Evolutionary conservation across 2,329 filamentous ascomycete genomes (phyloP), one percentile per base, ranked within the genome.

Genomic region (Chaetomiaceae sp.): DNA sequence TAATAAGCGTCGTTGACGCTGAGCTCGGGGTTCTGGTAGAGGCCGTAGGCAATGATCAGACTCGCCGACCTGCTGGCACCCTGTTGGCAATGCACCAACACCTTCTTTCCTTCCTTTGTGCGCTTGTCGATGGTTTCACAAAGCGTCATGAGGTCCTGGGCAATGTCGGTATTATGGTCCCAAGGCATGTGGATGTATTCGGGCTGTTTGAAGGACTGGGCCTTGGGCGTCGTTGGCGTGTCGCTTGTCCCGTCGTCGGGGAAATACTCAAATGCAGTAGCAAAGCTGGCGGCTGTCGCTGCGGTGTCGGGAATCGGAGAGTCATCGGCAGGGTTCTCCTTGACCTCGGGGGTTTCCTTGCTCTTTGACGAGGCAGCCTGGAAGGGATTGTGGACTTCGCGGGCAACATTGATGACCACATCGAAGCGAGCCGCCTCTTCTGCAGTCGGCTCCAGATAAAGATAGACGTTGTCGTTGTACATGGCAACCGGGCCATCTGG

Each of bases 121-220:
- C 83, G 79, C 34, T 82, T 78, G 55, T 92, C 86, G 54, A 95
- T 90, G 4, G 78, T 78, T 64, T 89, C 85, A 61, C 89, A 90
- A 13, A 95, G 74, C 41, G 73, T 75, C 74, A 88, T 82, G 17
- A 93, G 70, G 65, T 93, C 88, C 5, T 82, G 80, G 1, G 87
- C 82, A 58, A 95, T 92, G 53, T 93, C 86, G 0, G 87, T 92
- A 68, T 92, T 91, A 70, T 93, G 88, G 55, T 93, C 88, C 88
- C 88, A 93, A 1, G 82, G 85, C 61, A 93, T 85, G 64, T 95
- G 88, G 14, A 93, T 87, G 61, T 95, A 95, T 65, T 95, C 88
- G 1, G 88, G 88, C 40, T 79, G 70, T 44, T 73, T 77, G 33
- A 66, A 67, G 2, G 66, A 65, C 5, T 67, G 69, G 12, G 79